Percentiles rank a stretch among this genome's conserved stretches.
phyloP scores from a whole-genome alignment of 129 eudicot genomes.

The Lonicera japonica region DNA sequence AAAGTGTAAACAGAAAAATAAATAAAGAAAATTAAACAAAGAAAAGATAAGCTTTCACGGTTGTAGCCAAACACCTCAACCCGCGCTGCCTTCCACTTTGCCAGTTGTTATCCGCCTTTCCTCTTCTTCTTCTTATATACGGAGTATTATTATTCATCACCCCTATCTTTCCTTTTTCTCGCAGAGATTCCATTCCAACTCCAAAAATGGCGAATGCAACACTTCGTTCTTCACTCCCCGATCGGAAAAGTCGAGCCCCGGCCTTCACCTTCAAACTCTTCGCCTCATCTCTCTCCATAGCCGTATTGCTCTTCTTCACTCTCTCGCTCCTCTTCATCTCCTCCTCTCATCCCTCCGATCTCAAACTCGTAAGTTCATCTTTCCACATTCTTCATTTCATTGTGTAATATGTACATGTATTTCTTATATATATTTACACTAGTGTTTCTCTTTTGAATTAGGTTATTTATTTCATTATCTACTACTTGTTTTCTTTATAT shows the following conservation, averaged over 20 bases:
- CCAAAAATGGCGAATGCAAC: slow-evolving; percentile 33
- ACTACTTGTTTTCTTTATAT: slow-evolving; percentile 5
- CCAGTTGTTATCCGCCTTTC: neutral
- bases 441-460: too few species aligned
- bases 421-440: neutral
- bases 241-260: neutral
- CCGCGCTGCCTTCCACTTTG: too few species aligned
- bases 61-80: too few species aligned
- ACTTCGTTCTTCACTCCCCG: slow-evolving; percentile 26
- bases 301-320: slow-evolving; percentile 36
- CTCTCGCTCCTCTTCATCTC: slow-evolving; percentile 36
- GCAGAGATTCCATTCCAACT: neutral
- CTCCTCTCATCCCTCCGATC: slow-evolving; percentile 30
- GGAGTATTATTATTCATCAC: neutral
- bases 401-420: neutral
- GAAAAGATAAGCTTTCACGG: too few species aligned
- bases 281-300: slow-evolving; percentile 30
- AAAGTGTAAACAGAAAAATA: too few species aligned
- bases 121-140: neutral
- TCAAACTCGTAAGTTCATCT: slow-evolving; percentile 24
- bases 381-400: neutral
- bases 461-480: neutral
- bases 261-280: slow-evolving; percentile 29
- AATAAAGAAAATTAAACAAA: too few species aligned
- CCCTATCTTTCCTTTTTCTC: neutral